Conservation (phyloP, 129 eudicot species). For the Flaveria ramosissima region DNA sequence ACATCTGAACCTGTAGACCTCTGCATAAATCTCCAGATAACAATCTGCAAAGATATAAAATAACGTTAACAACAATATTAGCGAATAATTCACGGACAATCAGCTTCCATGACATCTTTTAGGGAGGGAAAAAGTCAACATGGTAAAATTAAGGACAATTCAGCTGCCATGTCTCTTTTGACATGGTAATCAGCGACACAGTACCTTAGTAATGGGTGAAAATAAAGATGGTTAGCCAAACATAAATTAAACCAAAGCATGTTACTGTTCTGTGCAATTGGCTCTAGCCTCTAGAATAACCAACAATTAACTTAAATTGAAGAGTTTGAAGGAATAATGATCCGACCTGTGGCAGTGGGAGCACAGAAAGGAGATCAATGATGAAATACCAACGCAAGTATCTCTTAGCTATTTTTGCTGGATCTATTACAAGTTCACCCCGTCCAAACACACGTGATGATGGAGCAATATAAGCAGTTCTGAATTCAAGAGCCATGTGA, state of each 20-base stretch:
- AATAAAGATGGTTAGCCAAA: background rate
- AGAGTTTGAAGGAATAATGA: conserved; percentile 10
- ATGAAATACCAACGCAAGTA: conserved; percentile 78
- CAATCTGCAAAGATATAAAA: conserved; percentile 57
- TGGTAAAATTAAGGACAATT: background rate
- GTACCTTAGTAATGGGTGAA: background rate
- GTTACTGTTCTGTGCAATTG: background rate
- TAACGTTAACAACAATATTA: background rate
- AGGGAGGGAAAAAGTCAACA: background rate
- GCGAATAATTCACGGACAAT: background rate
- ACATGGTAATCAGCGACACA: background rate
- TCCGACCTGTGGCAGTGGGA: conserved; percentile 93
- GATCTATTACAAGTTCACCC: conserved; percentile 96
- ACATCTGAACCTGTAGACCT: conserved; percentile 79
- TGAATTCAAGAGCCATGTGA: conserved; percentile 89
- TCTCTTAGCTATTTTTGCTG: conserved; percentile 78
- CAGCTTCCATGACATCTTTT: background rate
- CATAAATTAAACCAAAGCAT: background rate
- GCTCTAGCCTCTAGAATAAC: background rate
- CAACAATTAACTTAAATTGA: background rate
- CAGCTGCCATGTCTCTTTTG: background rate
- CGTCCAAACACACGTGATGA: conserved; percentile 97
- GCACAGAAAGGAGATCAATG: conserved; percentile 80
- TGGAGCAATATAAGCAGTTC: conserved; percentile 94
- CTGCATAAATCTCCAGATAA: conserved; percentile 82